These are phyloP conservation scores for Ophiocordyceps camponoti-leonardi DNA, from an alignment of 2,329 filamentous ascomycete species.

Conservation along the genomic window DNA sequence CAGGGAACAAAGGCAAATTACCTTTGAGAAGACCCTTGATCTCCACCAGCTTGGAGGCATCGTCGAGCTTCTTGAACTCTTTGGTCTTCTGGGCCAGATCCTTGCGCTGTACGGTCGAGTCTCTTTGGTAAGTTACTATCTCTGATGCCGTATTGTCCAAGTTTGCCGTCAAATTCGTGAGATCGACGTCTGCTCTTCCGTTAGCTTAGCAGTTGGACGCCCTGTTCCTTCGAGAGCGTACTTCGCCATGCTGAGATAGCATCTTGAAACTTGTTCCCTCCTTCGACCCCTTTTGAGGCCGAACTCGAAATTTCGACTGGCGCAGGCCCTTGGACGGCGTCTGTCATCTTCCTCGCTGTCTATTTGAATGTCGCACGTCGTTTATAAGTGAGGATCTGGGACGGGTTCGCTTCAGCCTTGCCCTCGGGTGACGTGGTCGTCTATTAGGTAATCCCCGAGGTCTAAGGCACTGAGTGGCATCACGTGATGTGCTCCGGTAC, in stretches of 20 bases:
- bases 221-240: constrained; percentile 20
- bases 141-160: constrained; percentile 92
- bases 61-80: constrained; percentile 87
- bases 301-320: constrained; percentile 9
- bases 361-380: background rate
- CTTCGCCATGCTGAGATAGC: constrained; percentile 94
- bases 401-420: background rate
- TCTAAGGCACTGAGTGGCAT: background rate
- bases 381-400: background rate
- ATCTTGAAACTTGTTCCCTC: constrained; percentile 87
- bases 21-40: constrained; percentile 82
- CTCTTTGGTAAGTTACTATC: constrained; percentile 80
- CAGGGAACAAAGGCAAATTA: constrained; percentile 16
- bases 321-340: constrained; percentile 13
- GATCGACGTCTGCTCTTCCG: constrained; percentile 53
- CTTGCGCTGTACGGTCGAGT: constrained; percentile 90
- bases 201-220: constrained; percentile 6
- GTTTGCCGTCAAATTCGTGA: constrained; percentile 65
- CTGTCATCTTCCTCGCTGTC: constrained; percentile 11
- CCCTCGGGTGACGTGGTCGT: background rate
- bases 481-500: background rate
- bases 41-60: constrained; percentile 70
- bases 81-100: constrained; percentile 98
- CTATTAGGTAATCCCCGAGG: background rate
- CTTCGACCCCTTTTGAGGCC: constrained; percentile 22